Conservation (phyloP, 2,329 filamentous ascomycete genomes). For the Thielaviopsis ethacetica region DNA sequence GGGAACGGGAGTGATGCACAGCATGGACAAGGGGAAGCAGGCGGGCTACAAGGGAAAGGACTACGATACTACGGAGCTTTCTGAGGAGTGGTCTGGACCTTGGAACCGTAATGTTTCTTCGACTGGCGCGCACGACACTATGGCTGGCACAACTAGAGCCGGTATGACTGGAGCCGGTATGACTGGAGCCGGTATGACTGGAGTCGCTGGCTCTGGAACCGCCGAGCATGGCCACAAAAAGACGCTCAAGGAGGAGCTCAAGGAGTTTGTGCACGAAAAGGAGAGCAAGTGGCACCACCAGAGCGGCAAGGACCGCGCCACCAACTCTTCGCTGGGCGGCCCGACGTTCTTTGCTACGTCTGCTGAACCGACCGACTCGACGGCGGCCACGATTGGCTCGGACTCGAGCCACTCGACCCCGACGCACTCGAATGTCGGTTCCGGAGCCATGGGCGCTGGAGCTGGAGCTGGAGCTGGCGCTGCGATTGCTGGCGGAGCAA, state of each 20-base stretch:
- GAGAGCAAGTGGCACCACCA: background rate
- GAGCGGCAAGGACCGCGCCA: background rate
- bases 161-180: no score
- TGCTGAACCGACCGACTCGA: conserved; percentile 1
- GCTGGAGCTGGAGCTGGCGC: background rate
- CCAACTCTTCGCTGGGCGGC: background rate
- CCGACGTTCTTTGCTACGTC: conserved; percentile 5
- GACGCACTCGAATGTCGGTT: background rate
- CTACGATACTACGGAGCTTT: conserved; percentile 3
- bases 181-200: no score
- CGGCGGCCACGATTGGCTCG: conserved; percentile 1
- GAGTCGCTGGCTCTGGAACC: background rate
- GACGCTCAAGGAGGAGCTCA: conserved; percentile 11
- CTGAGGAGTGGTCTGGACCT: conserved; percentile 10
- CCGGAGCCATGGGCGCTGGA: background rate
- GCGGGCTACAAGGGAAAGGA: background rate
- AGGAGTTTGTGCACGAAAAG: conserved; percentile 8
- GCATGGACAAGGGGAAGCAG: background rate
- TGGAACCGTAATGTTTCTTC: conserved; percentile 3
- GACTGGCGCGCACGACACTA: background rate
- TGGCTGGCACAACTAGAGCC: background rate
- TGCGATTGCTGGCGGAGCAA: background rate
- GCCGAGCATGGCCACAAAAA: background rate
- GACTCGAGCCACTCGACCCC: conserved; percentile 2
- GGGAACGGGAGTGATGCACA: background rate